Evolutionary conservation across 495 filamentous ascomycete species (phyloP), one percentile per base, ranked within the genome.

Genomic region (Lineolata rhizophorae): DNA sequence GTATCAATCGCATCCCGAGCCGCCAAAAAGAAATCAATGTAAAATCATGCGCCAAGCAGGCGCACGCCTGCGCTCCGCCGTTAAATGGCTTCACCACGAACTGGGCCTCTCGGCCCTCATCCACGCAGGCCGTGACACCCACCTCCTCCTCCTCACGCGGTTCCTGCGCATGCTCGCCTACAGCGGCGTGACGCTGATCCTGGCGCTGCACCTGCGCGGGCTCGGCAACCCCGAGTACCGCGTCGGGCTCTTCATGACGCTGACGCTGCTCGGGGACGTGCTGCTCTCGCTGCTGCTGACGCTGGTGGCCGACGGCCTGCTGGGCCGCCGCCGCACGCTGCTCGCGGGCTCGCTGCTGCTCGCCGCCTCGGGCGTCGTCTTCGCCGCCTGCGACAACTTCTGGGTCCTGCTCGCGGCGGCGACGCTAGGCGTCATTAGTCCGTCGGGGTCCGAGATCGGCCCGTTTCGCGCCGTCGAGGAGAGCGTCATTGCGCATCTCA

Each of bases 391-490:
- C 31, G 61, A 60, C 0, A 79, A 76, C 46, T 92, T 70, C 45
- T 85, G 75, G 74, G 47, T 75, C 5, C 52, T 85, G 31, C 56
- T 90, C 4, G 41, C 60, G 4, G 81, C 78, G 2, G 77, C 77
- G 3, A 63, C 90, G 20, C 43, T 87, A 28, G 81, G 81, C 12
- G 76, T 90, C 27, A 81, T 87, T 32, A 83, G 75, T 53, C 73
- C 79, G 1, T 67, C 62, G 56, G 69, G 53, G 28, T 49, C 48
- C 17, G 45, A 42, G 30, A 47, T 52, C 35, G 38, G 40, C 22
- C 78, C 78, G 1, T 90, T 87, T 51, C 65, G 75, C 29, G 79
- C 79, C 15, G 66, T 85, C n/a, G 81, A 91, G 46, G 80, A 87
- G 52, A 77, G 72, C 9, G 73, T 73, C 2, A 47, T 85, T 8